phyloP scores from a whole-genome alignment of 257 asterid genomes.

The Capsicum baccatum region DNA sequence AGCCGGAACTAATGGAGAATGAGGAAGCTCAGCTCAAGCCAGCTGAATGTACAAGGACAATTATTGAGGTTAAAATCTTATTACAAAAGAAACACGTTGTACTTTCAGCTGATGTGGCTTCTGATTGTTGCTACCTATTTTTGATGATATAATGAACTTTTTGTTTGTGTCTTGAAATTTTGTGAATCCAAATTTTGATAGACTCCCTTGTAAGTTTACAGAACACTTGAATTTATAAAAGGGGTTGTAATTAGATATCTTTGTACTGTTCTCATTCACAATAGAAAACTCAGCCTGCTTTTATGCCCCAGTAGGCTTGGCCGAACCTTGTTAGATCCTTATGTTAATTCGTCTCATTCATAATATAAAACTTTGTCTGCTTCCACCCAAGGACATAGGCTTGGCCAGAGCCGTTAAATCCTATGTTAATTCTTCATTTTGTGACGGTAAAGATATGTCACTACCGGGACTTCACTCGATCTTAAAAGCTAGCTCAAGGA shows the following conservation, averaged over 20 bases:
- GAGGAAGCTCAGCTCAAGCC: conserved; percentile 73
- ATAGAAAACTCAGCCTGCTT: background rate
- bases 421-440: background rate
- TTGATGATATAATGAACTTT: background rate
- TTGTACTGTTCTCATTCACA: background rate
- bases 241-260: background rate
- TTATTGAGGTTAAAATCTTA: conserved; percentile 66
- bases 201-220: background rate
- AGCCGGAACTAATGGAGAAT: conserved; percentile 54
- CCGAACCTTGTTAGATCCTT: background rate
- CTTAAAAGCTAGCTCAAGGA: too few species aligned
- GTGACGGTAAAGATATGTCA: background rate
- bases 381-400: background rate
- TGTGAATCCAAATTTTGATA: background rate
- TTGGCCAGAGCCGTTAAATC: background rate
- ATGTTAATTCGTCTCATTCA: too few species aligned
- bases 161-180: background rate
- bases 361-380: background rate
- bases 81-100: background rate
- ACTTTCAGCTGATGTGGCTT: background rate
- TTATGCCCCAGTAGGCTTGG: background rate
- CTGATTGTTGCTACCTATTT: background rate
- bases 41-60: conserved; percentile 84
- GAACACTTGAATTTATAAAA: background rate
- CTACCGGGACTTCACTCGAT: too few species aligned